Conservation (phyloP, 1,139 yeast genomes). For the Fermentozyma sake region DNA sequence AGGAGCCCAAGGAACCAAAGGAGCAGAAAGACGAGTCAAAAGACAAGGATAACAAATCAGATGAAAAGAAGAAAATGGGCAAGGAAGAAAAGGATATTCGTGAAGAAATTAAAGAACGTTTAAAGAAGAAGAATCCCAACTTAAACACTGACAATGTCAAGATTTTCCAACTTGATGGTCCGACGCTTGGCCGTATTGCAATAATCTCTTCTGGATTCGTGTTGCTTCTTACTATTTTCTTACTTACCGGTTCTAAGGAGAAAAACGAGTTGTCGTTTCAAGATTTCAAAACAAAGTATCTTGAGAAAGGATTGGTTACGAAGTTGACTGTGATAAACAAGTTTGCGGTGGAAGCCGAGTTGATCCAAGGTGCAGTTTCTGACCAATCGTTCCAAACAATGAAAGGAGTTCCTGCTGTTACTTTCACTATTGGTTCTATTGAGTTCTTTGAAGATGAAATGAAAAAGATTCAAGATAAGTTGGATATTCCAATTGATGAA, state of each 20-base stretch:
- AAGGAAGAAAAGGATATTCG: constrained; percentile 20
- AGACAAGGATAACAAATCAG: constrained; percentile 6
- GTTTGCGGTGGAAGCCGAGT: constrained; percentile 67
- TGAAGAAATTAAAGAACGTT: constrained; percentile 28
- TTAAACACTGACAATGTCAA: constrained; percentile 29
- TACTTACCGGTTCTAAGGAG: constrained; percentile 15
- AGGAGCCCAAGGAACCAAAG: constrained; percentile 2
- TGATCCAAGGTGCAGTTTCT: constrained; percentile 56
- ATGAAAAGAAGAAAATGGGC: constrained; percentile 6
- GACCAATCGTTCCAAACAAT: constrained; percentile 35
- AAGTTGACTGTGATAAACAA: constrained; percentile 74
- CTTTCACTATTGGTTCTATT: constrained; percentile 69
- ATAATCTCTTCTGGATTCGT: constrained; percentile 13
- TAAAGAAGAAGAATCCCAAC: constrained; percentile 30
- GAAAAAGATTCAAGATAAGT: constrained; percentile 55
- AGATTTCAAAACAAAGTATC: constrained; percentile 78
- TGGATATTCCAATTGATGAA: constrained; percentile 54
- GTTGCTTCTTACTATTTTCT: constrained; percentile 10
- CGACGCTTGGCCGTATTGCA: constrained; percentile 13
- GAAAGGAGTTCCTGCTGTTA: constrained; percentile 42
- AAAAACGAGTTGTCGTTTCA: constrained; percentile 69
- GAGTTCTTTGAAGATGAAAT: constrained; percentile 69
- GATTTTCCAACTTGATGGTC: constrained; percentile 25
- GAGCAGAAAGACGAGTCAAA: constrained; percentile 8
- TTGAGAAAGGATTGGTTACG: constrained; percentile 81